Evolutionary conservation across 805 yeast species (phyloP), one percentile per base, ranked within the genome.

Genomic region (Hanseniaspora clermontiae): DNA sequence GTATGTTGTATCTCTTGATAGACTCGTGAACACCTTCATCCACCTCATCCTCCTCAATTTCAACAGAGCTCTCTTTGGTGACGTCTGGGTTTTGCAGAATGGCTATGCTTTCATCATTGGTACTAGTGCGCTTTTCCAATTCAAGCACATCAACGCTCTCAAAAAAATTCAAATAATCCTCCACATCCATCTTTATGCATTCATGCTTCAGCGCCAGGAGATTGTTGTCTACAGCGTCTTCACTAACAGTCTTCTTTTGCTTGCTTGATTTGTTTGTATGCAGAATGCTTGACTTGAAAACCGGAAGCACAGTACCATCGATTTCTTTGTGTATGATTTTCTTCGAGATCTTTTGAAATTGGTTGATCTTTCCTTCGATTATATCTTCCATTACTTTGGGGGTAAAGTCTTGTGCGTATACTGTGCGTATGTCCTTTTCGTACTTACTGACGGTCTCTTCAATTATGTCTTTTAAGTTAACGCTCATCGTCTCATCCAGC

Each of bases 221-320:
- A 2, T 37, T 38, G 8, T 5, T 17, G 14, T 52, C 42, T 11
- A 52, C 20, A 8, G 45, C 48, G n/a, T 52, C 56, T 12, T 37
- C 34, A 12, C 45, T 37, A 17, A 38, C 45, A 5, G 7, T 12
- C n/a, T 52, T 52, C 15, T 29, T 38, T 8, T 11, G 32, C 17
- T 17, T 38, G 5, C 37, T 29, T 17, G 45, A 29, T 19, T 42
- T 52, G 32, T 52, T 52, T 7, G 39, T 45, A 17, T 52, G 50
- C 12, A 52, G 34, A 15, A 52, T 52, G 24, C 56, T 52, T 14
- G 48, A 19, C 32, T 45, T 52, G 15, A 53, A 36, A 0, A 53
- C 57, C 3, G 57, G 57, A 5, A 53, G 34, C 24, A 53, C 57
- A 14, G 46, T 32, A n/a, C 39, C 38, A 31, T 39, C 49, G 17